These are phyloP conservation scores for Paraphaeosphaeria sporulosa DNA, from an alignment of 2,329 filamentous ascomycete species.

Conservation along the genomic window DNA sequence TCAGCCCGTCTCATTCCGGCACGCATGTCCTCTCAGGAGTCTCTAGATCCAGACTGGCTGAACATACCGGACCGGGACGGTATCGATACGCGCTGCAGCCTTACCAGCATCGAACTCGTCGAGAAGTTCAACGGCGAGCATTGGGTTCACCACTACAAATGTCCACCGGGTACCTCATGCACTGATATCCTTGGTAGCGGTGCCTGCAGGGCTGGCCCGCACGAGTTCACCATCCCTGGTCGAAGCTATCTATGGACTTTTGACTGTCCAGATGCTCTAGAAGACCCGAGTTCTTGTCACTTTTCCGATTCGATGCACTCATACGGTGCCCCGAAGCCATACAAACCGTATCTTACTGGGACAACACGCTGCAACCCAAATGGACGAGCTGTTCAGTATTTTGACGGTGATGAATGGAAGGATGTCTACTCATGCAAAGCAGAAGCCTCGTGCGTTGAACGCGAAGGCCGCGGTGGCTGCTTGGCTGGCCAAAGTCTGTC, in stretches of 20 bases:
- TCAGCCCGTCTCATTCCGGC: background rate
- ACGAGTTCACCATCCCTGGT: background rate
- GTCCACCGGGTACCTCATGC: background rate
- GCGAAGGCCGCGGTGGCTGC: background rate
- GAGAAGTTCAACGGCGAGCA: background rate
- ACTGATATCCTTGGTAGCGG: slow-evolving; percentile 1
- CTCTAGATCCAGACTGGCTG: background rate
- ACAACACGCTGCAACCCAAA: background rate
- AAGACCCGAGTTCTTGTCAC: background rate
- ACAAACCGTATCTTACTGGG: background rate
- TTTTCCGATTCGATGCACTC: background rate
- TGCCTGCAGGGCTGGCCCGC: background rate
- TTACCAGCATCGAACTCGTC: slow-evolving; percentile 1
- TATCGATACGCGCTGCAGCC: slow-evolving; percentile 11
- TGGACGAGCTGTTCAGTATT: background rate
- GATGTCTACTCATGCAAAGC: background rate
- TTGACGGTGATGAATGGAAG: slow-evolving; percentile 1
- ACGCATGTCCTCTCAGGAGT: background rate
- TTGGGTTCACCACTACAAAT: slow-evolving; percentile 8
- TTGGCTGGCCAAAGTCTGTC: background rate
- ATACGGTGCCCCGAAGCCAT: background rate
- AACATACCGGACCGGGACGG: background rate
- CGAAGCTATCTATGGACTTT: background rate
- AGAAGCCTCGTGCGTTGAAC: background rate
- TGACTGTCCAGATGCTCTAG: background rate